Evolutionary conservation across 257 asterid genomes (phyloP), one percentile per base, ranked within the genome.

Genomic region (Primulina eburnea): DNA sequence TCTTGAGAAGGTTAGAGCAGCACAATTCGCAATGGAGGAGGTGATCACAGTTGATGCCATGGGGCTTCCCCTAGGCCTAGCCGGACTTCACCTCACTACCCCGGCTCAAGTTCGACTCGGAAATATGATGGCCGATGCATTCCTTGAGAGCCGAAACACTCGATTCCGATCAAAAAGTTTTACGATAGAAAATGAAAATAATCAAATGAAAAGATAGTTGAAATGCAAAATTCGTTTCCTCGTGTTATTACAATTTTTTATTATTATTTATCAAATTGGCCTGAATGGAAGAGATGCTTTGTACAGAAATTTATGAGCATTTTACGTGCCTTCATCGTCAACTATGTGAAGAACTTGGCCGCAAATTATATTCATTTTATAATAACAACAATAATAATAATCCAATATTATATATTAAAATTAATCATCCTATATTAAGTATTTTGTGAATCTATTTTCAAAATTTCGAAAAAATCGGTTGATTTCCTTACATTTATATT

Each of bases 11-110:
- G 69, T 62, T 2, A 50, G 75, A 62, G 56, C 35, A 52, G 21
- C 43, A 18, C 69, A 71, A 50, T 59, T 47, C 4, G 62, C 40
- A 34, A 71, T 62, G 75, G 26, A 47, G 38, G 43, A 62, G 62
- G 37, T 71, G 56, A 53, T 62, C 24, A 71, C 70, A 7, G 64
- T 71, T 18, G 75, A 71, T 62, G 75, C 20, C 1, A 60, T 62
- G 60, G 75, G 70, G 18, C 64, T 71, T 30, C 38, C 61, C 2
- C 40, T 71, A 17, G 60, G 5, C 53, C 62, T 55, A 30, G 75
- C 63, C 53, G 75, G 70, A 9, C n/a, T 71, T 6, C 75, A 71
- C 52, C 70, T 71, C 56, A 71, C 70, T 5, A 63, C 75, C 10
- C 34, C 5, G 2, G 69, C 75, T 32, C 70, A 71, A 55, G 75